Base-by-base conservation (phyloP, 345 rosid species). In the Citrus reticulata region DNA sequence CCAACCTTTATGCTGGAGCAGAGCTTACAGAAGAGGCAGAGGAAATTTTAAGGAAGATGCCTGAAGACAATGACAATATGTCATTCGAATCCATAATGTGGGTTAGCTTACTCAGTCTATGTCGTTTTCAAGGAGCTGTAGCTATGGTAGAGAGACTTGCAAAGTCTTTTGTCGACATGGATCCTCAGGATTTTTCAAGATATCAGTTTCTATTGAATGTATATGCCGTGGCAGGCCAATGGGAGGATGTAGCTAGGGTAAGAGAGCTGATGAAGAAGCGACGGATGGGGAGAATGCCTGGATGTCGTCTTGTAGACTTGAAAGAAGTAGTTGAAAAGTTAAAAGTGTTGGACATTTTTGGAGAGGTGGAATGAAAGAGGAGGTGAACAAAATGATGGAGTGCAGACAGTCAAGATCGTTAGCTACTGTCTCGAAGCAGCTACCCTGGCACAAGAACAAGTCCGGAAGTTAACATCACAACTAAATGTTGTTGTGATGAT, bases 241-340 rank as follows among this genome's bases (percentile, higher is more conserved):
- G 91, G 94, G 86, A 86, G 29, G 88, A 89, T 71, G 92, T 90
- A 49, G 85, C 75, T 32, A 82, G 77, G 81, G 87, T 91, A 61
- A 91, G 86, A 76, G 84, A 81, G 76, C 25, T 78, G 25, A 80
- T 86, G 81, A 91, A 90, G 59, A 82, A 84, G 76, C 85, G 74
- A 75, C 77, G 71, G 80, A 78, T 84, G 19, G 88, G 83, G 70
- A 84, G 83, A 78, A 81, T 82, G 4, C 94, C 93, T 0, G 88
- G 87, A 20, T 91, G 93, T 74, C 79, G 86, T 80, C 94, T 92
- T 24, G 82, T 89, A 30, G 92, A 92, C 80, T 82, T 92, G 90
- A 89, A 88, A 16, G 80, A 88, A 72, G 89, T 89, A 61, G 94
- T 90, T 78, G 92, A 92, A 77, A 66, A 77, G 30, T 81, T 85